Evolutionary conservation across 2,329 filamentous ascomycete genomes (phyloP).

Genomic region (Colletotrichum tamarilloi): DNA sequence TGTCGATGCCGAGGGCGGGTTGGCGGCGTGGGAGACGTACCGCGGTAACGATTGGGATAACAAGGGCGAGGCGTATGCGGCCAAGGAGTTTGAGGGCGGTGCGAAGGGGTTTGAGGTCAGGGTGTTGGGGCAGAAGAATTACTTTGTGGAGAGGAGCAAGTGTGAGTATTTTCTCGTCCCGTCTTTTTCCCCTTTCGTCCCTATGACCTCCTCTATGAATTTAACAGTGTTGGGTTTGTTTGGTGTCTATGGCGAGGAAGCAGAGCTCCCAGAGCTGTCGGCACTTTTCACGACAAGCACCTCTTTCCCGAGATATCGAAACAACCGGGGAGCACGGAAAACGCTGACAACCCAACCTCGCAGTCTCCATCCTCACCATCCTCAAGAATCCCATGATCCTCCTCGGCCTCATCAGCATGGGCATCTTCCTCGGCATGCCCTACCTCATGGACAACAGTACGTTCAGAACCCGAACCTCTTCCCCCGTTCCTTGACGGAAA

Average conservation of each 20-base stretch:
- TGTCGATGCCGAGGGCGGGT: slow-evolving; percentile 59
- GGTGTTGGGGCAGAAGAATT: slow-evolving; percentile 73
- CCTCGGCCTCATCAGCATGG: slow-evolving; percentile 85
- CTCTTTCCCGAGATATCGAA: background rate
- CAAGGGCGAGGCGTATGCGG: slow-evolving; percentile 71
- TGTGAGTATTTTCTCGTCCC: slow-evolving; percentile 67
- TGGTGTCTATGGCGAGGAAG: background rate
- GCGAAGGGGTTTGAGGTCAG: slow-evolving; percentile 67
- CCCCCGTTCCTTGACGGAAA: background rate
- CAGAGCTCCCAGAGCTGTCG: background rate
- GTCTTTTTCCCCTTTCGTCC: background rate
- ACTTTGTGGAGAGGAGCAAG: slow-evolving; percentile 78
- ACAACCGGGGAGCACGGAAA: no score
- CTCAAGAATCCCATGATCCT: slow-evolving; percentile 98
- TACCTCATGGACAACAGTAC: slow-evolving; percentile 95
- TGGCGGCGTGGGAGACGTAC: slow-evolving; percentile 85
- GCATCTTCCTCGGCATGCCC: slow-evolving; percentile 90
- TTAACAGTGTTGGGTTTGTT: no score
- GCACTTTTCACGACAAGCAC: background rate
- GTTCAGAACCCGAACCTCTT: slow-evolving; percentile 48
- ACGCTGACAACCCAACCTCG: slow-evolving; percentile 1
- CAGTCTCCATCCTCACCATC: slow-evolving; percentile 83
- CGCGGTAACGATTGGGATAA: slow-evolving; percentile 92
- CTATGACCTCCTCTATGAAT: background rate
- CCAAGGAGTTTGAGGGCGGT: slow-evolving; percentile 32